phyloP scores from a whole-genome alignment of 2,329 filamentous ascomycete genomes.

The Clonostachys sp. region DNA sequence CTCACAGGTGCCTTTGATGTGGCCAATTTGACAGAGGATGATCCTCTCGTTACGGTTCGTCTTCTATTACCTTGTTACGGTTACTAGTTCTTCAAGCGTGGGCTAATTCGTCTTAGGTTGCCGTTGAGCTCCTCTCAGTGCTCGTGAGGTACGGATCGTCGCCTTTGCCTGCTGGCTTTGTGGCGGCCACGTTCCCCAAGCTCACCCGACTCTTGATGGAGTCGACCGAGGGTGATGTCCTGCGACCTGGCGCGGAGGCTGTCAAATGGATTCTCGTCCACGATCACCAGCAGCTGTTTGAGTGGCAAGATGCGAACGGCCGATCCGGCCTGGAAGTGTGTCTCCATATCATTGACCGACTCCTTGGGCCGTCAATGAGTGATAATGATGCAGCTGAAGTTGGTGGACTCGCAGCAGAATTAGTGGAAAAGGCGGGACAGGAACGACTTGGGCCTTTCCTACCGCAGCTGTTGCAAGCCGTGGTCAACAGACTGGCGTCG shows the following conservation, averaged over 20 bases:
- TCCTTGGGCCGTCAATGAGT: constrained; percentile 78
- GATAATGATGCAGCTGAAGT: constrained; percentile 96
- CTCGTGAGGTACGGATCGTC: constrained; percentile 79
- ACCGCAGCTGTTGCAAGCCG: constrained; percentile 80
- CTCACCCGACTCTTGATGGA: constrained; percentile 77
- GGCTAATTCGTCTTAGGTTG: constrained; percentile 45
- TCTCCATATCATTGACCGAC: constrained; percentile 85
- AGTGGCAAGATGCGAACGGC: constrained; percentile 75
- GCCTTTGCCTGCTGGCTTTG: constrained; percentile 82
- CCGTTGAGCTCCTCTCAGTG: constrained; percentile 77
- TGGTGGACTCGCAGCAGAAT: constrained; percentile 85
- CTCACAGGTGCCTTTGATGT: constrained; percentile 87
- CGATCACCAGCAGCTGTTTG: constrained; percentile 84
- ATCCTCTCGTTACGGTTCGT: constrained; percentile 71
- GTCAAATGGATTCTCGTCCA: constrained; percentile 88
- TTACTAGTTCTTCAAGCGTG: too few species aligned
- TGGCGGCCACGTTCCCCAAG: constrained; percentile 82
- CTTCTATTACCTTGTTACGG: too few species aligned
- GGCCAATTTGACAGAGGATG: constrained; percentile 78
- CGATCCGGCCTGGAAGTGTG: constrained; percentile 85
- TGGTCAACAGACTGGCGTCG: constrained; percentile 77
- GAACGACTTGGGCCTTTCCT: constrained; percentile 88
- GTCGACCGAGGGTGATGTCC: constrained; percentile 80
- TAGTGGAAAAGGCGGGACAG: constrained; percentile 92
- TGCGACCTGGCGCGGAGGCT: constrained; percentile 80